Evolutionary conservation across 352 stramenopile species (phyloP).

Genomic region (Hyaloperonospora brassicae): DNA sequence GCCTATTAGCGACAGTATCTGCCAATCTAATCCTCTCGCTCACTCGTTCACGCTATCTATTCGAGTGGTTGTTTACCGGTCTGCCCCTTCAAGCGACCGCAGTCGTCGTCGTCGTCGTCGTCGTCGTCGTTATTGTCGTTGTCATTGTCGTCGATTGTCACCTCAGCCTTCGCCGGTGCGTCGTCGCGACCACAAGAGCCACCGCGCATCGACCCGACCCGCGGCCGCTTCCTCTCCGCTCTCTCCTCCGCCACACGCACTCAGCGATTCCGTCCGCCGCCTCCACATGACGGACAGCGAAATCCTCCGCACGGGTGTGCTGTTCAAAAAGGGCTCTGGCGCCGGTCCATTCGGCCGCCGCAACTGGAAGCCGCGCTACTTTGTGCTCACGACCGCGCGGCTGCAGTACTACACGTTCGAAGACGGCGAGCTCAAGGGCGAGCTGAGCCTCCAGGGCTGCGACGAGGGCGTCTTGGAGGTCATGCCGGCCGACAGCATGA

Average conservation of each 20-base stretch:
- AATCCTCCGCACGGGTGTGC: slow-evolving; percentile 62
- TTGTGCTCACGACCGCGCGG: slow-evolving; percentile 50
- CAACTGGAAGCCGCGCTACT: slow-evolving; percentile 79
- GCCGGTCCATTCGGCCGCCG: slow-evolving; percentile 54
- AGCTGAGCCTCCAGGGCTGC: slow-evolving; percentile 60
- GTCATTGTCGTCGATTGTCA: too few relatives aligned
- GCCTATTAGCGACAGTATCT: too few relatives aligned
- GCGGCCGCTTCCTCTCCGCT: too few relatives aligned
- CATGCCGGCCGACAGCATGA: slow-evolving; percentile 71
- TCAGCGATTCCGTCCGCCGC: too few relatives aligned
- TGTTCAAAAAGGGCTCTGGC: slow-evolving; percentile 78
- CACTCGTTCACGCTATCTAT: too few relatives aligned
- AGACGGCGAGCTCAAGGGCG: slow-evolving; percentile 62
- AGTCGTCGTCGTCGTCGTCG: background rate
- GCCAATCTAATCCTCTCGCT: too few relatives aligned
- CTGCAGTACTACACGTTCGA: slow-evolving; percentile 79
- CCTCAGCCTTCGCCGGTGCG: too few relatives aligned
- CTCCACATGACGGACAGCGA: slow-evolving; percentile 30
- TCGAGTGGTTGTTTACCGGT: too few relatives aligned
- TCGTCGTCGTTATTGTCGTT: background rate
- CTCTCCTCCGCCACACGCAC: too few relatives aligned
- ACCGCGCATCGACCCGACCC: too few relatives aligned
- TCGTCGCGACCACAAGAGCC: too few relatives aligned
- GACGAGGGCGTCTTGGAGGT: slow-evolving; percentile 59
- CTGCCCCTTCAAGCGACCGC: too few relatives aligned